Evolutionary conservation across 2,329 filamentous ascomycete genomes (phyloP), one percentile per base, ranked within the genome.

Genomic region (Colletotrichum horii): DNA sequence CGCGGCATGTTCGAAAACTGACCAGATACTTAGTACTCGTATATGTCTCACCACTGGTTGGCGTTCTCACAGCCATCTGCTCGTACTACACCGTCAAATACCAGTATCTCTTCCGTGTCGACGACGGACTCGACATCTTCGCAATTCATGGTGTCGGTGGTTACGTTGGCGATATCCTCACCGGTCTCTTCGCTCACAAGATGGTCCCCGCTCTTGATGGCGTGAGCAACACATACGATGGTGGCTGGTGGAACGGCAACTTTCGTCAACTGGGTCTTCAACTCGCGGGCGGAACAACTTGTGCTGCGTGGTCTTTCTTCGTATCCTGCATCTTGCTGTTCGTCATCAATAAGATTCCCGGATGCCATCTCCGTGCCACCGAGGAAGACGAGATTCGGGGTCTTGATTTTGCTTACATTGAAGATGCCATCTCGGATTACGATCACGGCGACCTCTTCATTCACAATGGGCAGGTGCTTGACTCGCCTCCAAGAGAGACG

Each of bases 121-220:
- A 92, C 74, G 90, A 92, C 61, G 89, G 89, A 4, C 85, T 92
- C 67, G 90, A 92, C 74, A 90, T 92, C 66, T 92, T 91, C 75
- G 89, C 89, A 34, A 87, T 92, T 32, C 91, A 92, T 79, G 90
- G 90, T 22, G 83, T 92, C 3, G 90, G 90, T n/a, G 91, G 91
- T 14, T 87, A 89, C 76, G 86, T 92, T 1, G 91, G 90, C 19
- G 87, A 89, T 38, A 84, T 92, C 64, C 79, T 92, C 22, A 92
- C 90, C 0, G 90, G 91, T 4, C 84, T 92, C 34, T 92, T 92
- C 68, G 90, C 91, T 0, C 87, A 89, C 6, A 77, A 81, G 15
- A 83, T 81, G 79, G 87, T 91, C 3, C 86, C 87, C 3, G 86
- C 87, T 8, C 85, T 91, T 16, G 90, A 92, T 52, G 90, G 90